Conservation (phyloP, 306 rosid species). For the Prunus davidiana region DNA sequence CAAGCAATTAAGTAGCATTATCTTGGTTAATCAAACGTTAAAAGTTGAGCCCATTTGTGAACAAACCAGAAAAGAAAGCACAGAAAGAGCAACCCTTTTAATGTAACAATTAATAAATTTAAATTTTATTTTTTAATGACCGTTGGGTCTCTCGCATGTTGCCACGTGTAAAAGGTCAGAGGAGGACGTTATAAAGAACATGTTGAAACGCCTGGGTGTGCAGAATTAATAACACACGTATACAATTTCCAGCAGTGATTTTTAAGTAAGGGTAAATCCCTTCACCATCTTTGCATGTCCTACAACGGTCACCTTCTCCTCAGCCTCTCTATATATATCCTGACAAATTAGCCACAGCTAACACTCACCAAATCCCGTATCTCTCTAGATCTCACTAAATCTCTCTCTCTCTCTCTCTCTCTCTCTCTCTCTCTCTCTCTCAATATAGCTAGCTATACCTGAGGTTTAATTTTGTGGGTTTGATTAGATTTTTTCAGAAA, state of each 20-base stretch:
- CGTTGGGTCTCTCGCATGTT: conserved; percentile 33
- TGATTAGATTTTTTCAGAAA: not conserved
- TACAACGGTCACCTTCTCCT: conserved; percentile 38
- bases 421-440: not conserved
- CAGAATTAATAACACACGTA: not conserved
- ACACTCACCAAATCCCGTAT: not conserved
- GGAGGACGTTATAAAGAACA: not conserved
- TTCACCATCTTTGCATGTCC: conserved; percentile 15
- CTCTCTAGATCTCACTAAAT: not conserved
- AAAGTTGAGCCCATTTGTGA: not conserved
- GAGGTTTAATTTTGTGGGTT: not conserved
- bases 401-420: not conserved
- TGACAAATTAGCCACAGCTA: not conserved
- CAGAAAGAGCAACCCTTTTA: not conserved
- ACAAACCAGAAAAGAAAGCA: not conserved
- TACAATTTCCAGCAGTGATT: not conserved
- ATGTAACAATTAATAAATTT: not conserved
- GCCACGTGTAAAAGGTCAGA: conserved; percentile 19
- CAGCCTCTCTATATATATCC: conserved; percentile 14
- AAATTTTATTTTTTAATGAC: not conserved
- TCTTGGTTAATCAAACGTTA: not conserved
- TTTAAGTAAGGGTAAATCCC: not conserved
- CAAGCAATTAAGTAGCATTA: not conserved
- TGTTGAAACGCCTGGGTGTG: conserved; percentile 16
- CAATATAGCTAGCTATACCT: not conserved